These are phyloP conservation scores for Chenopodium berlandieri DNA, from an alignment of 148 eudicot genomes.

Conservation along the genomic window DNA sequence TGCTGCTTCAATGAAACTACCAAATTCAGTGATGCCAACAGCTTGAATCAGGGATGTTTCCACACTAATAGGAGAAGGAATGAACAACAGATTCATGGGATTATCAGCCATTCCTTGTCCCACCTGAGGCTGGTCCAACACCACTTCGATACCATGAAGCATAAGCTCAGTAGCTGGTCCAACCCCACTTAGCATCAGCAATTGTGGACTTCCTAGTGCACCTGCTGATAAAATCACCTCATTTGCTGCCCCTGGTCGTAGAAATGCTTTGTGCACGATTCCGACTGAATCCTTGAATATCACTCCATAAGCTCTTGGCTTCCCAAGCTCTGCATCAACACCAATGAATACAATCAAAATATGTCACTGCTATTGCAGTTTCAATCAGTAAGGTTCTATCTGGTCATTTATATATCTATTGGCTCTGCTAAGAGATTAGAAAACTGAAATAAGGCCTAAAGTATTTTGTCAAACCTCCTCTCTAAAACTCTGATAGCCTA, in stretches of 20 bases:
- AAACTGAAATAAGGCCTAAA: neutral
- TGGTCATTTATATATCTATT: neutral
- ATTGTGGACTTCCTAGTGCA: slow-evolving; percentile 89
- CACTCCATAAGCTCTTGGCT: slow-evolving; percentile 62
- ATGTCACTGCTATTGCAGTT: neutral
- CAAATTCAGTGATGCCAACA: slow-evolving; percentile 68
- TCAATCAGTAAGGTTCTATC: neutral
- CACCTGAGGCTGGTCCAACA: slow-evolving; percentile 73
- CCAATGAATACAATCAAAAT: neutral
- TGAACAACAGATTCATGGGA: slow-evolving; percentile 62
- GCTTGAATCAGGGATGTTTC: slow-evolving; percentile 63
- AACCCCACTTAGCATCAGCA: slow-evolving; percentile 78
- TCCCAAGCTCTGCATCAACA: slow-evolving; percentile 30
- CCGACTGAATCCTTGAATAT: slow-evolving; percentile 54
- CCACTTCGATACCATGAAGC: slow-evolving; percentile 45
- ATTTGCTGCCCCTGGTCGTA: slow-evolving; percentile 36
- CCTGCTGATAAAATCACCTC: slow-evolving; percentile 72
- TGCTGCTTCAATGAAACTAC: slow-evolving; percentile 59
- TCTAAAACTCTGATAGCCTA: neutral
- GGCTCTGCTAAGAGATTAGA: neutral
- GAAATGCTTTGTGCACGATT: slow-evolving; percentile 51
- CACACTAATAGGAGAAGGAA: slow-evolving; percentile 57
- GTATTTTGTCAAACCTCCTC: neutral
- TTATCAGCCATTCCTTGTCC: slow-evolving; percentile 91
- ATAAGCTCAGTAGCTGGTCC: slow-evolving; percentile 67